Percentiles rank a stretch among this genome's conserved stretches.
These are phyloP conservation scores for Cryptococcus amylolentus DNA, from an alignment of 1,284 basidiomycete species.

Conservation along the genomic window DNA sequence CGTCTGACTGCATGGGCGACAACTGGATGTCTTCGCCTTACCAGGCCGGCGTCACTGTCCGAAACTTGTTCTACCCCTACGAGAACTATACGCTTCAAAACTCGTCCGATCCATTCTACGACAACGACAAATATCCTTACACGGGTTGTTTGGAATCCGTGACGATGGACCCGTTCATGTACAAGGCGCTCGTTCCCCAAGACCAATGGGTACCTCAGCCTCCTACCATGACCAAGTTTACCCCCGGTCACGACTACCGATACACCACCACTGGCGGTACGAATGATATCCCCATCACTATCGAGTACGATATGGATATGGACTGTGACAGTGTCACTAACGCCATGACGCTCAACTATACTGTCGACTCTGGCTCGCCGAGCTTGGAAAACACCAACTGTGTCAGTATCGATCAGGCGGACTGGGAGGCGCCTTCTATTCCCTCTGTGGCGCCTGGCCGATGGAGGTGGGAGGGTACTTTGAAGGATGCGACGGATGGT, in stretches of 20 bases:
- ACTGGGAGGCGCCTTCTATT: constrained; percentile 55
- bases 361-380: constrained; percentile 63
- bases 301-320: constrained; percentile 78
- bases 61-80: constrained; percentile 77
- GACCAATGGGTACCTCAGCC: constrained; percentile 64
- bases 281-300: constrained; percentile 61
- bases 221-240: constrained; percentile 71
- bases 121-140: constrained; percentile 61
- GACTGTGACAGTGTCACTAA: constrained; percentile 63
- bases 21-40: constrained; percentile 78
- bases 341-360: constrained; percentile 62
- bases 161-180: constrained; percentile 68
- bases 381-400: constrained; percentile 49
- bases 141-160: constrained; percentile 67
- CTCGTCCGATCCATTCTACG: constrained; percentile 64
- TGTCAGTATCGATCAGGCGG: constrained; percentile 30
- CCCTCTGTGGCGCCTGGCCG: constrained; percentile 58
- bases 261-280: constrained; percentile 55
- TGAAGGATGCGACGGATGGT: constrained; percentile 71
- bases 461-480: constrained; percentile 69
- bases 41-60: constrained; percentile 58
- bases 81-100: constrained; percentile 66
- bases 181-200: constrained; percentile 72
- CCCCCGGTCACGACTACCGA: constrained; percentile 78
- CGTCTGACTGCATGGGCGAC: constrained; percentile 57